Conservation (phyloP, 2,329 filamentous ascomycete genomes). For the Penicillium italicum region DNA sequence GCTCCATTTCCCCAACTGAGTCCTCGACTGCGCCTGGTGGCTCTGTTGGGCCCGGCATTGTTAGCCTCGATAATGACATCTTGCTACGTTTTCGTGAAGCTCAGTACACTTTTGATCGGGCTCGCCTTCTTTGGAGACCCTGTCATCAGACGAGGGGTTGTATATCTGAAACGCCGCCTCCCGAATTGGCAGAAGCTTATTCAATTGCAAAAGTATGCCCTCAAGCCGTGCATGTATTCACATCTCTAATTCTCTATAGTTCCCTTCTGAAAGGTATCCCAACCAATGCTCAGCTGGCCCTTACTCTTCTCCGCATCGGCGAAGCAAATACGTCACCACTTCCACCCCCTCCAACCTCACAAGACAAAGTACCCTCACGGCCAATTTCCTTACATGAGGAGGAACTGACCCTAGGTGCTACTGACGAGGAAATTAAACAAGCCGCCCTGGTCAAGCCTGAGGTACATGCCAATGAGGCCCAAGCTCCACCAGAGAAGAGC, state of each 20-base stretch:
- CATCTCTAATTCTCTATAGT: slow-evolving; percentile 30
- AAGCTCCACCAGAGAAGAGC: background rate
- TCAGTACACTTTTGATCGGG: slow-evolving; percentile 63
- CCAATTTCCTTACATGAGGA: slow-evolving; percentile 53
- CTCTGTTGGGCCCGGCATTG: slow-evolving; percentile 52
- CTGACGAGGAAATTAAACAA: slow-evolving; percentile 61
- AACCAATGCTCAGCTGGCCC: slow-evolving; percentile 77
- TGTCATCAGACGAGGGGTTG: slow-evolving; percentile 58
- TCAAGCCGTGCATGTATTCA: too few species aligned
- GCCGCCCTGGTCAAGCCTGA: slow-evolving; percentile 57
- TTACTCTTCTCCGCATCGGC: slow-evolving; percentile 76
- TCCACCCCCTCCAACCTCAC: slow-evolving; percentile 56
- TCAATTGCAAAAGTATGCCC: slow-evolving; percentile 59
- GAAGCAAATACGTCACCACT: slow-evolving; percentile 77
- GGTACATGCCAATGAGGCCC: slow-evolving; percentile 6
- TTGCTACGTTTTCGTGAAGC: slow-evolving; percentile 62
- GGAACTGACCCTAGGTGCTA: slow-evolving; percentile 58
- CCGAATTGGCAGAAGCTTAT: slow-evolving; percentile 73
- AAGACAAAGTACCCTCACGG: slow-evolving; percentile 47
- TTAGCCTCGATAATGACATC: slow-evolving; percentile 53
- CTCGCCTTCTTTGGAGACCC: slow-evolving; percentile 79
- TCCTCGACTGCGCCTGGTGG: slow-evolving; percentile 55
- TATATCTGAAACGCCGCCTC: slow-evolving; percentile 48
- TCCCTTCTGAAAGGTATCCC: slow-evolving; percentile 77
- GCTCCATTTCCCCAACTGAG: slow-evolving; percentile 56